A percentile compares a stretch with the other conserved stretches of the same genome.
Evolutionary conservation across 176 grass and related monocot genomes (phyloP).

Genomic region (Thalia dealbata): DNA sequence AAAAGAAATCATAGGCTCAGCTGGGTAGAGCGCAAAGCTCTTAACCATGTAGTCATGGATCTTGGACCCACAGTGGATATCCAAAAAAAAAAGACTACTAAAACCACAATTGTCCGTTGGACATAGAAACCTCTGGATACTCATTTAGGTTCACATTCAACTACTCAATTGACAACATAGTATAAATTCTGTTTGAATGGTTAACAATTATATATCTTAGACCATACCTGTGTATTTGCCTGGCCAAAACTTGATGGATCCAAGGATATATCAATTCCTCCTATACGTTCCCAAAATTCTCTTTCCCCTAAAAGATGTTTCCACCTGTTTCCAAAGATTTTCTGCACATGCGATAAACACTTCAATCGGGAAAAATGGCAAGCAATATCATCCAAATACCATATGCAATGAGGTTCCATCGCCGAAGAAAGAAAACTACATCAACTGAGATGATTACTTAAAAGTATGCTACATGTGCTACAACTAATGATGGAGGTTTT

Average conservation of each 20-base stretch:
- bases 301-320: slow-evolving; percentile 77
- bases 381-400: background rate
- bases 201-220: background rate
- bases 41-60: too few species aligned
- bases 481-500: background rate
- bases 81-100: too few species aligned
- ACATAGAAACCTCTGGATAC: background rate
- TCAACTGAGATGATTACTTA: background rate
- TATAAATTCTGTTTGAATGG: background rate
- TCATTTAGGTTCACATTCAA: background rate
- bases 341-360: slow-evolving; percentile 23
- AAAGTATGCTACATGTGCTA: background rate
- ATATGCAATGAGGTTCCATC: background rate
- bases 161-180: background rate
- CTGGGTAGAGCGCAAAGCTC: too few species aligned
- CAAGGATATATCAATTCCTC: slow-evolving; percentile 78
- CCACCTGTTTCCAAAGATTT: slow-evolving; percentile 94
- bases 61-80: too few species aligned
- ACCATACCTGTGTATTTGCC: slow-evolving; percentile 80
- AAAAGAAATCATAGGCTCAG: background rate
- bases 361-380: background rate
- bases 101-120: background rate
- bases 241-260: slow-evolving; percentile 88
- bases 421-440: background rate
- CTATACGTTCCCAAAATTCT: slow-evolving; percentile 87